These are phyloP conservation scores for Pseudonitzschia multiseries DNA, from an alignment of 108 stramenopile genomes.

Conservation along the genomic window DNA sequence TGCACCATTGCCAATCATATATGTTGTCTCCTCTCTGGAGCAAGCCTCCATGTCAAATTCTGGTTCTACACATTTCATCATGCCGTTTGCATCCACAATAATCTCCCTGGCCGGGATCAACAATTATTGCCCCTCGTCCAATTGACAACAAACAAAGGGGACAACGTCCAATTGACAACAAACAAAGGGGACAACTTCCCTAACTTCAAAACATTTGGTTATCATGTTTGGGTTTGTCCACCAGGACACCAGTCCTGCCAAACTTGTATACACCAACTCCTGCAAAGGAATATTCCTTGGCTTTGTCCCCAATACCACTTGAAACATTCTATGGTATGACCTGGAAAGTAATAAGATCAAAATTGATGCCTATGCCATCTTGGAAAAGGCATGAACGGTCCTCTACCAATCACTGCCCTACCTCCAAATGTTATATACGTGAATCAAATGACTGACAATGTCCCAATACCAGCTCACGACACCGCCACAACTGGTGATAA, in stretches of 20 bases:
- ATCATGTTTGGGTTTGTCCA: no score
- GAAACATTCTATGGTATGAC: no score
- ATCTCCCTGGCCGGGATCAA: neutral
- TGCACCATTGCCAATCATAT: no score
- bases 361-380: constrained; percentile 29
- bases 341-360: constrained; percentile 29
- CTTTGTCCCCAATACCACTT: no score
- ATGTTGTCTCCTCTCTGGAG: no score
- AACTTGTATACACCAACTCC: no score
- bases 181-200: no score
- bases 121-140: neutral
- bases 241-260: constrained; percentile 11
- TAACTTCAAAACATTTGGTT: neutral
- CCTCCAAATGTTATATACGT: constrained; percentile 30
- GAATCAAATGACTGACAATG: neutral
- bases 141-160: neutral
- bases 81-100: constrained; percentile 17
- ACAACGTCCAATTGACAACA: no score
- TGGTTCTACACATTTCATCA: no score
- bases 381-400: constrained; percentile 50
- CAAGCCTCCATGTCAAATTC: neutral
- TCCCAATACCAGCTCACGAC: neutral
- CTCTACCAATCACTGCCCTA: constrained; percentile 16
- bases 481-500: no score
- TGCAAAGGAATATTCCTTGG: no score